Evolutionary conservation across 345 rosid species (phyloP), one percentile per base, ranked within the genome.

Genomic region (Combretum micranthum): DNA sequence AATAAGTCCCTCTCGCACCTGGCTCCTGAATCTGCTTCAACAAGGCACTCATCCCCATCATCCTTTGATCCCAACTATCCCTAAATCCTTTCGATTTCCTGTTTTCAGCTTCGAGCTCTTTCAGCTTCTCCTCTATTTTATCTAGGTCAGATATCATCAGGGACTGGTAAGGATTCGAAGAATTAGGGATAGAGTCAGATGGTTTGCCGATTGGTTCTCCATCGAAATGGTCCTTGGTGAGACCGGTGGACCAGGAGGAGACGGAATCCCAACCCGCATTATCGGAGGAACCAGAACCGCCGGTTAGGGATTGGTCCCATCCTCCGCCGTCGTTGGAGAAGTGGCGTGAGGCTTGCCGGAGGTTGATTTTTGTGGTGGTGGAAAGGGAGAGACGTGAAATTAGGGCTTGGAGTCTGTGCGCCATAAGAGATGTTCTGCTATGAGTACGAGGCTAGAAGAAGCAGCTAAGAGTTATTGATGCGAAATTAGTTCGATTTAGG

Each of bases 211-310:
- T 75, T 13, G 71, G 57, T 59, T 74, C 78, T 37, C 99, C 99
- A 45, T 93, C 89, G 61, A 85, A 93, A 76, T 93, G 94, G 55
- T 87, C 99, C 71, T 89, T 85, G 10, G 94, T 87, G 69, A 89
- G 54, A 64, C 99, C 94, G 39, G 81, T 85, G 2, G 99, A 87
- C 99, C 99, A 93, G 48, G 86, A 87, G 4, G 97, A 85, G 61
- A 69, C 80, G 4, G 74, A 64, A 26, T 74, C 96, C 99, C 97
- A 93, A 37, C 78, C 88, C 18, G 70, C 69, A 56, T n/a, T n/a
- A n/a, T 71, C 76, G 12, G 81, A 50, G 61, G 72, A 56, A 62
- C 70, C 4, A 4, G n/a, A n/a, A n/a, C n/a, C n/a, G n/a, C 75
- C 76, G 54, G 80, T 73, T 17, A 59, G 44, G 14, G 70, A 46